Conservation (phyloP, 257 asterid species). For the Mentha longifolia region DNA sequence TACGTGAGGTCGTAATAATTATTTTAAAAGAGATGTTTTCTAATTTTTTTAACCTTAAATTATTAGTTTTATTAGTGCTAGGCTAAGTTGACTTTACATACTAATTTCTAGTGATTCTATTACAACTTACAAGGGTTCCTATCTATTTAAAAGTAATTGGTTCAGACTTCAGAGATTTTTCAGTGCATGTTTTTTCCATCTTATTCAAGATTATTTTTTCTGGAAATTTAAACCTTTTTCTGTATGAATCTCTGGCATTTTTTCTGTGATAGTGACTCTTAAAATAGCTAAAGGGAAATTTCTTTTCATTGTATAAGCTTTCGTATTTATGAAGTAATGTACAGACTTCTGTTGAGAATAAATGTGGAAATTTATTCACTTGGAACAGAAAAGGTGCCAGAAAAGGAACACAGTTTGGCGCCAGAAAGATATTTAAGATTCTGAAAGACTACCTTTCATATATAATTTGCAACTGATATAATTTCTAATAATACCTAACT, state of each 20-base stretch:
- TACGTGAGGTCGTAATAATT: conserved; percentile 14
- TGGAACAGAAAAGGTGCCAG: too few relatives aligned
- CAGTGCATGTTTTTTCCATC: conserved; percentile 22
- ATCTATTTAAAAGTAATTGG: conserved; percentile 14
- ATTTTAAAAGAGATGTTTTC: background rate
- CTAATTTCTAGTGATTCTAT: conserved; percentile 22
- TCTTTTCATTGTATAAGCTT: background rate
- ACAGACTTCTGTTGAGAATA: background rate
- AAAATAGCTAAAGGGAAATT: background rate
- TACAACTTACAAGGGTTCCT: conserved; percentile 4
- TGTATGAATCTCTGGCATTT: background rate
- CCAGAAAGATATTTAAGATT: background rate
- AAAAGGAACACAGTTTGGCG: background rate
- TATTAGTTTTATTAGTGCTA: background rate
- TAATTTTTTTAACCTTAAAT: background rate
- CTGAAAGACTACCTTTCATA: background rate
- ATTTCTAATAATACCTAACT: background rate
- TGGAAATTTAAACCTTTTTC: background rate
- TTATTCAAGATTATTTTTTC: conserved; percentile 6
- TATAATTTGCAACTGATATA: conserved; percentile 13
- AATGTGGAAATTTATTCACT: too few relatives aligned
- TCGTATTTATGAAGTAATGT: background rate
- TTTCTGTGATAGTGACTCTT: background rate
- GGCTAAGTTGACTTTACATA: conserved; percentile 38
- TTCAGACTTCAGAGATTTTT: background rate